These are phyloP conservation scores for Penicillium sp. DNA, from an alignment of 2,329 filamentous ascomycete genomes.

Conservation along the genomic window DNA sequence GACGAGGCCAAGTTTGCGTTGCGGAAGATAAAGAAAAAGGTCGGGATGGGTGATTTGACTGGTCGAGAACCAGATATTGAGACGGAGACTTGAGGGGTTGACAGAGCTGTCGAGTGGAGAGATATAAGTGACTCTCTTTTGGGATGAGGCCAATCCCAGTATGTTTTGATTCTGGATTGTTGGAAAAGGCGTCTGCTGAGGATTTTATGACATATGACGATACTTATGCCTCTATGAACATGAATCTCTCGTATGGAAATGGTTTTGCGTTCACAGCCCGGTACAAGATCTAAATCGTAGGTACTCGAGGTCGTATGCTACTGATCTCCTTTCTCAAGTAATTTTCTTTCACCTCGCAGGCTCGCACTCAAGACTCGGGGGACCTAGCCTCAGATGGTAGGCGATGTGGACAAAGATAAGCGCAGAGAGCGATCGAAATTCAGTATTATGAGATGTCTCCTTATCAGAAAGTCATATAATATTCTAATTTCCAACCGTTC, in stretches of 20 bases:
- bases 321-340: no score
- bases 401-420: no score
- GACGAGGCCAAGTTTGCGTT: slow-evolving; percentile 80
- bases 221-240: not conserved
- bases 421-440: no score
- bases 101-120: not conserved
- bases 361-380: no score
- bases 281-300: no score
- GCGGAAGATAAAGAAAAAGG: slow-evolving; percentile 72
- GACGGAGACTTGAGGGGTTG: slow-evolving; percentile 58
- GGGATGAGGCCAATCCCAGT: not conserved
- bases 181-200: not conserved
- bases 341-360: no score
- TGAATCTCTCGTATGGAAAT: not conserved
- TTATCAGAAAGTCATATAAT: no score
- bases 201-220: not conserved
- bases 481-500: no score
- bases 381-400: no score
- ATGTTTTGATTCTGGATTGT: not conserved
- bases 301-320: no score
- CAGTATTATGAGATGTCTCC: no score
- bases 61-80: slow-evolving; percentile 87
- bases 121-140: not conserved
- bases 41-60: slow-evolving; percentile 65
- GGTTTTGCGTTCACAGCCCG: not conserved